phyloP scores from a whole-genome alignment of 1,139 yeast species.

The Kodamaea fungicola region DNA sequence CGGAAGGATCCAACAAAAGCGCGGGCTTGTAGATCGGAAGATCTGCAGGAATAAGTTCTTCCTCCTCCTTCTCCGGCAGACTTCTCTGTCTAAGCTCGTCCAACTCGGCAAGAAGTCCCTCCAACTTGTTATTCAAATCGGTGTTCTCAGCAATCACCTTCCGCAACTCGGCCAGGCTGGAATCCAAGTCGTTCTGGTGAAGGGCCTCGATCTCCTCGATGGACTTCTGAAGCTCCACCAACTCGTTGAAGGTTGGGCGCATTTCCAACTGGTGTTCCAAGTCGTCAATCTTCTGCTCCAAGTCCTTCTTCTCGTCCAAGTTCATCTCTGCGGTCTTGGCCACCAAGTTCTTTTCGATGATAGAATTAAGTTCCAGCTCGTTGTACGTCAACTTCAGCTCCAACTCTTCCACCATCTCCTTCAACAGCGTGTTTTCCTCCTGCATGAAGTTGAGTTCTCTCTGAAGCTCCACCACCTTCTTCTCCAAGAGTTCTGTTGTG shows the following conservation, averaged over 20 bases:
- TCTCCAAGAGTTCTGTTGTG: slow-evolving; percentile 32
- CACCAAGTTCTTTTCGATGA: slow-evolving; percentile 13
- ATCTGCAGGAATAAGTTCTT: neutral
- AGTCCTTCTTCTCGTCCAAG: slow-evolving; percentile 10
- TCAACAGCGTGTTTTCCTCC: slow-evolving; percentile 10
- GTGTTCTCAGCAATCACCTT: slow-evolving; percentile 19
- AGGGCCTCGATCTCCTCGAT: slow-evolving; percentile 23
- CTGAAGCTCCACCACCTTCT: slow-evolving; percentile 49
- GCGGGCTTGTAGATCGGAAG: slow-evolving; percentile 53
- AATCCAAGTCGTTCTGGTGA: slow-evolving; percentile 29
- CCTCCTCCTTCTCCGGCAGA: slow-evolving; percentile 11
- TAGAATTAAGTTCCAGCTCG: slow-evolving; percentile 12
- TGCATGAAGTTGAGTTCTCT: slow-evolving; percentile 42
- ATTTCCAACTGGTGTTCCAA: slow-evolving; percentile 23
- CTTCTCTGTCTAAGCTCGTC: slow-evolving; percentile 4
- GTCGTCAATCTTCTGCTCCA: slow-evolving; percentile 18
- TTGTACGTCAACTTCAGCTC: slow-evolving; percentile 11
- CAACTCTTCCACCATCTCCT: slow-evolving; percentile 8
- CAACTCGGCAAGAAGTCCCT: slow-evolving; percentile 12
- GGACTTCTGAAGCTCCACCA: slow-evolving; percentile 21
- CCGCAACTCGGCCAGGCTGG: slow-evolving; percentile 26
- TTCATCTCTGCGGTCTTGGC: slow-evolving; percentile 10
- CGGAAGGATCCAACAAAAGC: slow-evolving; percentile 57
- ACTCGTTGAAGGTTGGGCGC: slow-evolving; percentile 23
- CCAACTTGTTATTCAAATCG: slow-evolving; percentile 16